Evolutionary conservation across 495 filamentous ascomycete species (phyloP).

Genomic region (Penicillium manginii): DNA sequence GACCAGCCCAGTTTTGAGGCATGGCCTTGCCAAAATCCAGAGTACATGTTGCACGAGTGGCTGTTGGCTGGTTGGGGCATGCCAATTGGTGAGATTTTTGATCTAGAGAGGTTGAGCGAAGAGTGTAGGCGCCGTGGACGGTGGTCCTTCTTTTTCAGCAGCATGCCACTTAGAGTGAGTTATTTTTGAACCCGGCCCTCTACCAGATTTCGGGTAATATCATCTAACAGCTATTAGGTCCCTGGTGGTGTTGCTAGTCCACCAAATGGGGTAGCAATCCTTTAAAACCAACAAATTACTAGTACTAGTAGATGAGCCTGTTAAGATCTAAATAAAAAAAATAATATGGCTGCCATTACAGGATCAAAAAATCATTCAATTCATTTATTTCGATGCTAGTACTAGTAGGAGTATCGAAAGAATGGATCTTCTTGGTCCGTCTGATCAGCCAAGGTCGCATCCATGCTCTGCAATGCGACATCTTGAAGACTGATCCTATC

Average conservation of each 20-base stretch:
- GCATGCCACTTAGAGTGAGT: conserved; percentile 13
- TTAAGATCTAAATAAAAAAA: too few relatives aligned
- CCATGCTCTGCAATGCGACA: neutral
- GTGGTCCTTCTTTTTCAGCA: conserved; percentile 23
- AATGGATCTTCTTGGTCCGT: conserved; percentile 1
- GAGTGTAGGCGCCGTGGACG: conserved; percentile 6
- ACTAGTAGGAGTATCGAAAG: conserved; percentile 11
- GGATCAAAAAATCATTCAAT: too few relatives aligned
- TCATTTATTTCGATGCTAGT: too few relatives aligned
- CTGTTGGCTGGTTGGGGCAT: conserved; percentile 22
- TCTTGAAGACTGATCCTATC: neutral
- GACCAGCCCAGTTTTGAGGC: conserved; percentile 13
- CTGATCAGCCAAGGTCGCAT: neutral
- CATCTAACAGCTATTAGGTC: conserved; percentile 3
- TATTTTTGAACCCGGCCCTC: neutral
- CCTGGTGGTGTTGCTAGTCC: conserved; percentile 13
- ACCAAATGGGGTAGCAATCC: conserved; percentile 10
- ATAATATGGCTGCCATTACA: too few relatives aligned
- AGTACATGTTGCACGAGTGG: conserved; percentile 12
- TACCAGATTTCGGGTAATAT: neutral
- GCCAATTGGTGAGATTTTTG: conserved; percentile 22
- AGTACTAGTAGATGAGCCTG: conserved; percentile 8
- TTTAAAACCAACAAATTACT: neutral
- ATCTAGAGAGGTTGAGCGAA: conserved; percentile 15
- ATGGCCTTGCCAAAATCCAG: conserved; percentile 10